These are phyloP conservation scores for Yamadazyma kitorensis DNA, from an alignment of 805 yeast species.

Conservation along the genomic window DNA sequence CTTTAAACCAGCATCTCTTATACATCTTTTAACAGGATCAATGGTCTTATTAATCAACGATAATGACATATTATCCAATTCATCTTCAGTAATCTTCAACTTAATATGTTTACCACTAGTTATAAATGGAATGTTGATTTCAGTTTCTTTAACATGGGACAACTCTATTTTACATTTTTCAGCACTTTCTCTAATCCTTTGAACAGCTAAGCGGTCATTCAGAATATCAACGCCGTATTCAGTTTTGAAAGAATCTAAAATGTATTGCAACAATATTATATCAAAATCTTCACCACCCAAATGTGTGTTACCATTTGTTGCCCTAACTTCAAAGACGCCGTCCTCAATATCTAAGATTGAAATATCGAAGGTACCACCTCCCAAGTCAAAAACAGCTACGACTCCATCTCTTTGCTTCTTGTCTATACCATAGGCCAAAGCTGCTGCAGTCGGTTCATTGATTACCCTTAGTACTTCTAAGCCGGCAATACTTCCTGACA, in stretches of 20 bases:
- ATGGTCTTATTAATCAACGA: conserved; percentile 66
- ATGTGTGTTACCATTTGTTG: conserved; percentile 83
- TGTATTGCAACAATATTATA: conserved; percentile 55
- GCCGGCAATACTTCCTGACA: conserved; percentile 75
- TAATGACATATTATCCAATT: conserved; percentile 64
- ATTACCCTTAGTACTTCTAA: conserved; percentile 71
- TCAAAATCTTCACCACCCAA: conserved; percentile 88
- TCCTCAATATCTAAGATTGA: conserved; percentile 75
- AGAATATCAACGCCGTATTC: conserved; percentile 51
- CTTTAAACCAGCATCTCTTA: conserved; percentile 69
- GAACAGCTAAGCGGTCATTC: conserved; percentile 56
- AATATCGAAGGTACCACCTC: conserved; percentile 85
- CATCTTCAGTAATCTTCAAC: conserved; percentile 57
- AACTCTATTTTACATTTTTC: conserved; percentile 75
- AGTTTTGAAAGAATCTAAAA: conserved; percentile 54
- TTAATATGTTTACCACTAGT: conserved; percentile 60
- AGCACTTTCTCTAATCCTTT: conserved; percentile 76
- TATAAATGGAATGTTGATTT: conserved; percentile 68
- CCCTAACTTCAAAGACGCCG: conserved; percentile 77
- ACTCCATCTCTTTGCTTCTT: conserved; percentile 49
- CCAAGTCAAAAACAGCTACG: conserved; percentile 67
- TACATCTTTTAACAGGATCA: conserved; percentile 70
- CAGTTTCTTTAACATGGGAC: conserved; percentile 60
- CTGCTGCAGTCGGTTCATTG: conserved; percentile 86
- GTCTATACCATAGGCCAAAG: conserved; percentile 76